A percentile compares a stretch with the other conserved stretches of the same genome.
phyloP scores from a whole-genome alignment of 2,329 filamentous ascomycete species.

The Incumbomyces delicatus region DNA sequence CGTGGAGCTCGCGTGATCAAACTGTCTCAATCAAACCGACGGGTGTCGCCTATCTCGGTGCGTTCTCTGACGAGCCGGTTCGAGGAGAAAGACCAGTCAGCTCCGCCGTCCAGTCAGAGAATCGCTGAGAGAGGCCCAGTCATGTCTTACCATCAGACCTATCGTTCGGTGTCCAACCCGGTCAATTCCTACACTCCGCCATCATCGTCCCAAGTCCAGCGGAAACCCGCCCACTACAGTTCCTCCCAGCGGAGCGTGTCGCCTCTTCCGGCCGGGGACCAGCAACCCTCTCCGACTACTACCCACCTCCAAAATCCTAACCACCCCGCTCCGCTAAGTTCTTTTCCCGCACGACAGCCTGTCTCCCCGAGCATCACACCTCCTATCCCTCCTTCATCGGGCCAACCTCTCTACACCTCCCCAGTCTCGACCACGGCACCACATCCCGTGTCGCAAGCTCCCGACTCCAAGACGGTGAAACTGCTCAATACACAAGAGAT shows the following conservation, averaged over 20 bases:
- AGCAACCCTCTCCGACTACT: conserved; percentile 8
- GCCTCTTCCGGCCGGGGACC: conserved; percentile 2
- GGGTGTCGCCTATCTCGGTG: conserved; percentile 2
- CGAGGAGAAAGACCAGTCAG: conserved; percentile 4
- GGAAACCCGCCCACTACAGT: conserved; percentile 1
- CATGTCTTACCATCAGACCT: conserved; percentile 4
- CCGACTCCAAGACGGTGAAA: conserved; percentile 12
- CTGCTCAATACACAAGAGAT: conserved; percentile 32
- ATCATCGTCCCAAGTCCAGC: not conserved
- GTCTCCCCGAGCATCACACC: conserved; percentile 5
- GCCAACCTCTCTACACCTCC: not conserved
- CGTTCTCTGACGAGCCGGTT: conserved; percentile 7
- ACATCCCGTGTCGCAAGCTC: not conserved
- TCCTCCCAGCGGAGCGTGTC: conserved; percentile 4
- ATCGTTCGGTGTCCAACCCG: conserved; percentile 4
- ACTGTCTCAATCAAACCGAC: conserved; percentile 3
- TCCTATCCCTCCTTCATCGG: not conserved
- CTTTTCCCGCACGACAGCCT: conserved; percentile 1
- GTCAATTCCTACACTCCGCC: conserved; percentile 2
- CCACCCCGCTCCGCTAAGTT: not conserved
- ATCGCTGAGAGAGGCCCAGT: conserved; percentile 1
- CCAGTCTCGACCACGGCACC: not conserved
- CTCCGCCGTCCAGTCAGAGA: conserved; percentile 1
- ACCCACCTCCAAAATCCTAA: conserved; percentile 8
- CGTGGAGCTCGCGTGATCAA: not conserved